Percentiles rank a stretch among this genome's conserved stretches.
Evolutionary conservation across 768 basidiomycete species (phyloP).

Genomic region (Macrocybe gigantea): DNA sequence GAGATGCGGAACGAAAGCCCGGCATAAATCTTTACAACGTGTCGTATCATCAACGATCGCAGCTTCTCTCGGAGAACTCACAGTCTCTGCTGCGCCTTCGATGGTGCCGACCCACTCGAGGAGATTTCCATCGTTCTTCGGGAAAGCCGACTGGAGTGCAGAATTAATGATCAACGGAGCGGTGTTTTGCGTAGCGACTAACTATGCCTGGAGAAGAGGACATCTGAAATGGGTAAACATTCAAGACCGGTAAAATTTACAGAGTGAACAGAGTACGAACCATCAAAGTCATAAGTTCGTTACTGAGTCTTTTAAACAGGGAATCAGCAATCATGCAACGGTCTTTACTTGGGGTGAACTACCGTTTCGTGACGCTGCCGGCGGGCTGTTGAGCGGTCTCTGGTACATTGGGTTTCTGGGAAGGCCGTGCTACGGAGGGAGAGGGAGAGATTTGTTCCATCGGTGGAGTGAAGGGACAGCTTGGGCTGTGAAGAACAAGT

Average conservation of each 20-base stretch:
- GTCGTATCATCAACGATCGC: neutral
- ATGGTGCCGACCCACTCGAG: constrained; percentile 91
- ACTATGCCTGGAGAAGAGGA: constrained; percentile 86
- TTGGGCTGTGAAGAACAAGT: no score
- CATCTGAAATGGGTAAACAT: constrained; percentile 47
- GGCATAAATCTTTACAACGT: constrained; percentile 57
- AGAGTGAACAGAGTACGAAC: constrained; percentile 33
- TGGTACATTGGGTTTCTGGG: constrained; percentile 51
- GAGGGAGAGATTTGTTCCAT: constrained; percentile 76
- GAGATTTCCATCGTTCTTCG: constrained; percentile 79
- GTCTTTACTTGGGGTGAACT: constrained; percentile 5
- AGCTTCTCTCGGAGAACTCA: constrained; percentile 26
- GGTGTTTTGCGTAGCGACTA: constrained; percentile 20
- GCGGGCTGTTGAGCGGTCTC: constrained; percentile 50
- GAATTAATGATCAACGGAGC: neutral
- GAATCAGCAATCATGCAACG: neutral
- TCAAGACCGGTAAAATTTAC: neutral
- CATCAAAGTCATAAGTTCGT: constrained; percentile 87
- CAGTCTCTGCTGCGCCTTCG: constrained; percentile 74
- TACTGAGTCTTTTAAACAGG: constrained; percentile 51
- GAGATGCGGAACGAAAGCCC: constrained; percentile 79
- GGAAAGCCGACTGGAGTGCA: constrained; percentile 71
- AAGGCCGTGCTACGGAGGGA: constrained; percentile 50
- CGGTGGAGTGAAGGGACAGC: constrained; percentile 13
- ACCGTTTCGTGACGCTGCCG: constrained; percentile 86